Evolutionary conservation across 1,284 basidiomycete species (phyloP), one percentile per base, ranked within the genome.

Genomic region (Sutorius eximius): DNA sequence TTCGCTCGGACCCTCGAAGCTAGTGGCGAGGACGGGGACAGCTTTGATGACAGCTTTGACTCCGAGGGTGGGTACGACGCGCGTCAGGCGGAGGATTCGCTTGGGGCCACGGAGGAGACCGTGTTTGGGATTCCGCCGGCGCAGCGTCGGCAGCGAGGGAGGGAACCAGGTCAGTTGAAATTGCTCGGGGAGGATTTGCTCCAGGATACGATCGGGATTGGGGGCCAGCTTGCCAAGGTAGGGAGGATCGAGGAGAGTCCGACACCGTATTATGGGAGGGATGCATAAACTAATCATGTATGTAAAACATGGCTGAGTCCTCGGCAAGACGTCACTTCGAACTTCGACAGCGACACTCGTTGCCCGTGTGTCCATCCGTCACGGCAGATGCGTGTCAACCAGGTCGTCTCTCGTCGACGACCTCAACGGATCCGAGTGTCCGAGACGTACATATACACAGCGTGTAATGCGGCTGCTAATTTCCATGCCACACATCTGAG

Each of bases 51-150:
- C 49, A 72, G 71, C 20, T 70, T 70, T 50, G 82, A 85, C 63
- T 79, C 79, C 30, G 68, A 71, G 41, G 66, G 65, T 29, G 64
- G 58, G 48, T 61, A 58, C 29, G 62, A 55, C 11, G 60, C 5
- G 3, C 46, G 46, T 34, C 52, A 60, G 15, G 59, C 46, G 3
- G 64, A 57, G n/a, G 58, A 50, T 37, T 15, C 0, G 16, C 46
- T 29, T 0, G 68, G 66, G 20, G 67, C 63, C 24, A 72, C 71
- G 36, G 77, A 85, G 60, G 87, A 89, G 67, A 89, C 87, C 12
- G 70, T 89, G 51, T 89, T 89, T 70, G 87, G 87, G 13, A 80
- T 82, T 20, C 78, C 78, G 3, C 81, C 82, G 41, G 78, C 74
- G 18, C 78, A 81, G 60, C 71, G 80, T 43, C 59, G 67, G 45